Evolutionary conservation across 2,329 filamentous ascomycete genomes (phyloP).

Genomic region (Fusarium oligoseptatum): DNA sequence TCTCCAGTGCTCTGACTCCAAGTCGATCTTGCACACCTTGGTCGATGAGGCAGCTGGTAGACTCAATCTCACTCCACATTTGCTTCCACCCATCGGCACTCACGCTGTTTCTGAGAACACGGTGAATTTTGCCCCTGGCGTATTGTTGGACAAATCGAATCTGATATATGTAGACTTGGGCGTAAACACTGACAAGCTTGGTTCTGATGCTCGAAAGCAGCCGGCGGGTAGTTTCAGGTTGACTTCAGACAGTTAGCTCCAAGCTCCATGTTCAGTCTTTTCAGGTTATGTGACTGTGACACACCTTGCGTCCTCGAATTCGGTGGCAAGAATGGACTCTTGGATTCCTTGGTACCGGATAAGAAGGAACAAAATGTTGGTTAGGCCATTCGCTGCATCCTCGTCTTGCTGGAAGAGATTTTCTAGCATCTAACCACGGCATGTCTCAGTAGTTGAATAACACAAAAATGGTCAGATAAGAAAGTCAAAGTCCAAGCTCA

Average conservation of each 20-base stretch:
- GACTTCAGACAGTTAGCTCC: neutral
- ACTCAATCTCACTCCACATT: conserved; percentile 5
- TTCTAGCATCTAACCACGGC: conserved; percentile 3
- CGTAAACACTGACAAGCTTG: conserved; percentile 14
- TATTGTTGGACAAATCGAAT: conserved; percentile 14
- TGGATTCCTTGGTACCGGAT: conserved; percentile 12
- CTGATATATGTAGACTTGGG: conserved; percentile 7
- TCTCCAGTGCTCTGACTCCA: neutral
- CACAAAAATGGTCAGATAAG: too few relatives aligned
- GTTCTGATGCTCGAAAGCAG: neutral
- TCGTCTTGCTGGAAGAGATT: conserved; percentile 2
- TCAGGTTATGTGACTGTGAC: too few relatives aligned
- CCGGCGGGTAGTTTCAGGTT: neutral
- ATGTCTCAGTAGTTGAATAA: neutral
- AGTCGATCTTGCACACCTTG: conserved; percentile 2
- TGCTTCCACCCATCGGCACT: conserved; percentile 10
- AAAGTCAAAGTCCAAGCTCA: conserved; percentile 1
- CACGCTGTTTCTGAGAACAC: neutral
- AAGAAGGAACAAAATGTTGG: conserved; percentile 5
- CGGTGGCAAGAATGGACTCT: neutral
- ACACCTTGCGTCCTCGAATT: neutral
- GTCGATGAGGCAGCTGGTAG: neutral
- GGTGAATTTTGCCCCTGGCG: neutral
- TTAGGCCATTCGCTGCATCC: conserved; percentile 9
- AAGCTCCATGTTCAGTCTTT: neutral